Base-by-base conservation (phyloP, 2,329 filamentous ascomycete species). In the Beauveria brongniartii region DNA sequence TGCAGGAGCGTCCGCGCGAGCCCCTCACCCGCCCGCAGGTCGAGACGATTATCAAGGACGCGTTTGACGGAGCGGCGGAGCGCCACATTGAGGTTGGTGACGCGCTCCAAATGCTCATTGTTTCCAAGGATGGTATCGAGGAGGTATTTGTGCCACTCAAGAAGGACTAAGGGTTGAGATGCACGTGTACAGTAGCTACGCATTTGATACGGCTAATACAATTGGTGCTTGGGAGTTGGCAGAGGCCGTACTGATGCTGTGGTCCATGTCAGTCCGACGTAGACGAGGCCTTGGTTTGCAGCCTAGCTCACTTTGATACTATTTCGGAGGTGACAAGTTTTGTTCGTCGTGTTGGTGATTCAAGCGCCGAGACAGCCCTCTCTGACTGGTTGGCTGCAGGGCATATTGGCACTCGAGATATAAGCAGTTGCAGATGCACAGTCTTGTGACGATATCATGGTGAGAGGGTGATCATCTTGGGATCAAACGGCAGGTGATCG, bases 1-100 rank as follows among this genome's bases (percentile, higher is more conserved):
- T 97, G 69, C 78, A 89, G 78, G 84, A 89, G 75, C 83, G 88
- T 67, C 82, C 86, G 73, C 82, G 83, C 63, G 80, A 86, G 70
- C 89, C 90, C 56, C 78, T 97, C 70, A 81, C 87, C 30, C 82
- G 85, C 70, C 77, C 82, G 59, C 86, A 89, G 63, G 93, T 96
- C 30, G 89, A 96, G 78, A 85, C 89, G 65, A 74, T 99, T 69
- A 93, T 99, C 68, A 91, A 93, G 77, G 94, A 99, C 82, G 94
- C 94, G 3, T 99, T 99, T 76, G 95, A 96, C 64, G 95, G 93
- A 74, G 94, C 95, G 4, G 93, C 96, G 40, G 94, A 99, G 83
- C 89, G 94, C 77, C 94, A 99, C 79, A 99, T 99, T 68, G 94
- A 99, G 81, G 95, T 99, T 64, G 94, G 94, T 75, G 94, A 99